These are phyloP conservation scores for Aspergillus ellipticus DNA, from an alignment of 495 filamentous ascomycete genomes.

Conservation along the genomic window DNA sequence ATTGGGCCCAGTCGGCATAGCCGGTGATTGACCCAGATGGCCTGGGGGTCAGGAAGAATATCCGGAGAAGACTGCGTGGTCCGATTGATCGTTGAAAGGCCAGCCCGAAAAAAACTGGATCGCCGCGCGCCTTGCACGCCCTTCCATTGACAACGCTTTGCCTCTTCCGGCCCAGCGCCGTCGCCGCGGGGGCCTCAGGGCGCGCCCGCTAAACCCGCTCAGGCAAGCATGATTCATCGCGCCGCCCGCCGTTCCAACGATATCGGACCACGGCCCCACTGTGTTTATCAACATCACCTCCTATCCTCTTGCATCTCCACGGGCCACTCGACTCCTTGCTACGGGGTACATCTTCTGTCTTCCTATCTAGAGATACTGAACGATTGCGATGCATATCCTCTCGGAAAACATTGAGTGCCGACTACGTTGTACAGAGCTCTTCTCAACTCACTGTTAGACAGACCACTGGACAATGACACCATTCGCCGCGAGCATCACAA, in stretches of 20 bases:
- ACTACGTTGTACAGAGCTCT: too few species aligned
- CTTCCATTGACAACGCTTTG: constrained; percentile 36
- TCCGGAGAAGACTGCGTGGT: constrained; percentile 10
- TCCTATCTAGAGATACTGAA: too few species aligned
- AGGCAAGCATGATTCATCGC: constrained; percentile 18
- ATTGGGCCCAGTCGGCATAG: constrained; percentile 8
- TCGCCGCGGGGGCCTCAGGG: background rate
- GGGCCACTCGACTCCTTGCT: too few species aligned
- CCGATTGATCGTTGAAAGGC: constrained; percentile 2
- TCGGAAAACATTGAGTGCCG: too few species aligned
- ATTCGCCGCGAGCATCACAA: too few species aligned
- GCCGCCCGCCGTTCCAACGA: constrained; percentile 1
- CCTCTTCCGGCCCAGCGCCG: constrained; percentile 20
- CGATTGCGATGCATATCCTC: too few species aligned
- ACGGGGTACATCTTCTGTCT: too few species aligned
- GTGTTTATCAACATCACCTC: background rate
- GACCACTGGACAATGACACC: too few species aligned
- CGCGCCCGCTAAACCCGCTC: constrained; percentile 7
- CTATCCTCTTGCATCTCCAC: too few species aligned
- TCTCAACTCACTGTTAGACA: too few species aligned
- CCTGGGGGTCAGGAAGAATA: background rate
- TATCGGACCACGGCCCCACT: constrained; percentile 11
- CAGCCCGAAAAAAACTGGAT: constrained; percentile 12
- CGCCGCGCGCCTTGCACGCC: constrained; percentile 25
- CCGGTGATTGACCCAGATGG: constrained; percentile 6